These are phyloP conservation scores for Anethum foeniculum DNA, from an alignment of 140 eudicot genomes.

Conservation along the genomic window DNA sequence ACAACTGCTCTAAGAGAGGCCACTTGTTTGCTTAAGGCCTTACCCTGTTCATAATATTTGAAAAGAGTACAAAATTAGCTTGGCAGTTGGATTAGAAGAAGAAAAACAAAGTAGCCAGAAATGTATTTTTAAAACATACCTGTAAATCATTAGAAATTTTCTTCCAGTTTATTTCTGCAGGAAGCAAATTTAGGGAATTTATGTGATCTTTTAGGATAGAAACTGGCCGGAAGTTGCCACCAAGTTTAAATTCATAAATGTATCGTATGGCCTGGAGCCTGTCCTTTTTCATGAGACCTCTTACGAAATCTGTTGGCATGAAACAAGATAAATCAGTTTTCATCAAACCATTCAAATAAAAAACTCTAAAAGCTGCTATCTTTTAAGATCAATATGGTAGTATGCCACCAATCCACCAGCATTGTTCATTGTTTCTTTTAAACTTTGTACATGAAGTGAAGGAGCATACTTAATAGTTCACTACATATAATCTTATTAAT, in stretches of 20 bases:
- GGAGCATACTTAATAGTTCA: background rate
- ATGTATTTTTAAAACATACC: background rate
- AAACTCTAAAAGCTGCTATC: background rate
- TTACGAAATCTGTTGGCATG: conserved; percentile 19
- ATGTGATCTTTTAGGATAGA: conserved; percentile 25
- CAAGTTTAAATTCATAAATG: conserved; percentile 24
- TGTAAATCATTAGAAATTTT: background rate
- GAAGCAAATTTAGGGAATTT: background rate
- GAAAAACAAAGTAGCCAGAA: background rate
- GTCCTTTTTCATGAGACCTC: conserved; percentile 18
- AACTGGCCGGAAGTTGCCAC: conserved; percentile 24
- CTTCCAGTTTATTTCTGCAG: background rate
- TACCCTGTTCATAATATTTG: conserved; percentile 6
- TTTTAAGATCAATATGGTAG: background rate
- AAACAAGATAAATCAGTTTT: background rate
- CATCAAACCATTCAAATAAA: background rate
- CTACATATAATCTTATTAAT: background rate
- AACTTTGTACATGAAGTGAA: background rate
- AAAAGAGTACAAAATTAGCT: background rate
- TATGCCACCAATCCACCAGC: background rate
- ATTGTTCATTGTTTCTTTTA: background rate
- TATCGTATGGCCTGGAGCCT: conserved; percentile 27
- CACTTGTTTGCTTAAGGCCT: conserved; percentile 15
- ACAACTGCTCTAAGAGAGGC: conserved; percentile 15
- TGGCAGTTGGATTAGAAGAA: background rate